Evolutionary conservation across 495 filamentous ascomycete genomes (phyloP), one percentile per base, ranked within the genome.

Genomic region (Pseudomonodictys pantanalensis): DNA sequence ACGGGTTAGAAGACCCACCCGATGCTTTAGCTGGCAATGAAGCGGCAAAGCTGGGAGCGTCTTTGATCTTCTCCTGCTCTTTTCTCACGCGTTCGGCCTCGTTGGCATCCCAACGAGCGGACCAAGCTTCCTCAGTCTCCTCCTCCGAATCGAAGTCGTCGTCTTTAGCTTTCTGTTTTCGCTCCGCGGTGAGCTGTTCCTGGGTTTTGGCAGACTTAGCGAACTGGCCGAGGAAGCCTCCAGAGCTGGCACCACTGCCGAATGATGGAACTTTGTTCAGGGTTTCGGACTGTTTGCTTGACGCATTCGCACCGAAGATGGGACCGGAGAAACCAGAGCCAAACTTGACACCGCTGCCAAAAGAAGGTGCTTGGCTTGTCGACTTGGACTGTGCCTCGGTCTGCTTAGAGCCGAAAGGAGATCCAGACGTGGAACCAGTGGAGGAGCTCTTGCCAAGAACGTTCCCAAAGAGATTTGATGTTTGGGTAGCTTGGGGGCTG

Each of bases 91-190:
- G 39, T 3, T 39, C 26, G 1, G 52, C 59, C 43, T 56, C 52
- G 12, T 50, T 10, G 17, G n/a, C 22, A 17, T 56, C 59, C 4
- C 30, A 62, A 8, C 45, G 52, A 9, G 43, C 44, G 10, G 50
- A 55, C 59, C 59, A 62, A 20, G 28, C 24, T 44, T 56, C 59
- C 25, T 56, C 24, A 12, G 51, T 52, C 43, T 56, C 52, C 6
- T 62, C 59, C 15, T 62, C 59, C 1, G 59, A 62, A 22, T 62
- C 59, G 43, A 43, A 62, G 18, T 62, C 59, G 7, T 39, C 59
- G n/a, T 43, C 52, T n/a, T 44, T 42, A 20, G 59, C 59, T 20
- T 62, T 62, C 17, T 25, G 24, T 18, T 62, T 62, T 4, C 43
- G 43, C 25, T 62, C 59, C 12, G 51, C 52, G n/a, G 33, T 22